phyloP scores from a whole-genome alignment of 768 basidiomycete genomes.

The Lentinula edodes region DNA sequence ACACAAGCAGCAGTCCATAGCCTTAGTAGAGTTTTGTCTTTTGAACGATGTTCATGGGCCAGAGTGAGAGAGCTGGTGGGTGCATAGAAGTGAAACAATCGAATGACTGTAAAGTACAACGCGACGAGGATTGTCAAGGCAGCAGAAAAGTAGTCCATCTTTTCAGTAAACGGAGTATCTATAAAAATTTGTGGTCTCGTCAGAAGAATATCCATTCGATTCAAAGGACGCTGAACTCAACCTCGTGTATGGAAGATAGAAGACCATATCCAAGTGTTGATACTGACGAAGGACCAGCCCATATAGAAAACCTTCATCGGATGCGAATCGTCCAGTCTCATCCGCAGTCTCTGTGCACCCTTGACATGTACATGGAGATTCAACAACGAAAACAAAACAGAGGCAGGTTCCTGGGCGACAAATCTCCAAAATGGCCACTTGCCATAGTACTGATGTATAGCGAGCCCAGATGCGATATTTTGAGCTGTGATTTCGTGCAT shows the following conservation, averaged over 20 bases:
- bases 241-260: slow-evolving; percentile 91
- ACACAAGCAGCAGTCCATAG: slow-evolving; percentile 50
- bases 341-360: slow-evolving; percentile 48
- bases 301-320: slow-evolving; percentile 70
- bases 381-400: slow-evolving; percentile 82
- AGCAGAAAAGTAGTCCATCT: slow-evolving; percentile 93
- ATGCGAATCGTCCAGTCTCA: slow-evolving; percentile 45
- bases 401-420: slow-evolving; percentile 90
- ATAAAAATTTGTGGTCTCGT: not conserved
- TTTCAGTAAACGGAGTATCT: slow-evolving; percentile 81
- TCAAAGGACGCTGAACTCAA: slow-evolving; percentile 17
- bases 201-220: not conserved
- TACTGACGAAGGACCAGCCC: slow-evolving; percentile 59
- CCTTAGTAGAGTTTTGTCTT: slow-evolving; percentile 14
- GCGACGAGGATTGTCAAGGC: slow-evolving; percentile 78
- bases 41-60: slow-evolving; percentile 14
- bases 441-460: slow-evolving; percentile 79
- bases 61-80: slow-evolving; percentile 22
- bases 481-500: slow-evolving; percentile 72
- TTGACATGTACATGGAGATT: slow-evolving; percentile 74
- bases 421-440: slow-evolving; percentile 97
- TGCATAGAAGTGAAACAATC: slow-evolving; percentile 74
- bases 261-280: slow-evolving; percentile 94
- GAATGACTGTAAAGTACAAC: slow-evolving; percentile 72
- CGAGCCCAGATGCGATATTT: slow-evolving; percentile 34